Evolutionary conservation across 257 asterid genomes (phyloP), one percentile per base, ranked within the genome.

Genomic region (Misopates orontium): DNA sequence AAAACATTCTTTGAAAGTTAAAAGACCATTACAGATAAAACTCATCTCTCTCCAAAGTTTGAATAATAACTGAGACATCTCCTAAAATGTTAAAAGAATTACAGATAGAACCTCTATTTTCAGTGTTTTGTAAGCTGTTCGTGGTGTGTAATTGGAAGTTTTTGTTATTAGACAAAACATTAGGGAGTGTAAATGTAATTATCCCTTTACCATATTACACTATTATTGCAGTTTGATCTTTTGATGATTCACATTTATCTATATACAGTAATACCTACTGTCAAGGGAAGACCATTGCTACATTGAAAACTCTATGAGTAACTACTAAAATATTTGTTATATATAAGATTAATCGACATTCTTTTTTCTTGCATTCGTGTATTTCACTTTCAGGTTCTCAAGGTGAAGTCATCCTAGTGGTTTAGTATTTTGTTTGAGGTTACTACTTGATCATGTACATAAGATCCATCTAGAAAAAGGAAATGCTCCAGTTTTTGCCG

Each of bases 271-370:
- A 63, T 74, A 22, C 52, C 22, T 2, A 18, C 8, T 48, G 64
- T 41, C 72, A 59, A 75, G 72, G 86, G 62, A 67, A 67, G 81
- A 47, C 59, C 42, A 64, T 72, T 82, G 76, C 52, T 51, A 61
- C 62, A 39, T 14, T 48, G 41, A 21, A 23, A 59, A 24, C 28
- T 52, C 56, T 23, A 44, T 51, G 16, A 5, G 68, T 68, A 56
- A 49, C 23, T 11, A 25, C 17, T 45, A 14, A 0, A 48, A 23
- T 56, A 41, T 14, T 58, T n/a, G 48, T 60, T 55, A 48, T 21
- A 45, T 36, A 32, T 16, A 40, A 28, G 54, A 72, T 16, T 5
- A 49, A 54, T 49, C 28, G 18, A 41, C 40, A 50, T 42, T 11
- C 1, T 45, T 47, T 61, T 25, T 48, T 49, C 19, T 17, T 60